phyloP scores from a whole-genome alignment of 805 yeast genomes.

The Pichia exigua region DNA sequence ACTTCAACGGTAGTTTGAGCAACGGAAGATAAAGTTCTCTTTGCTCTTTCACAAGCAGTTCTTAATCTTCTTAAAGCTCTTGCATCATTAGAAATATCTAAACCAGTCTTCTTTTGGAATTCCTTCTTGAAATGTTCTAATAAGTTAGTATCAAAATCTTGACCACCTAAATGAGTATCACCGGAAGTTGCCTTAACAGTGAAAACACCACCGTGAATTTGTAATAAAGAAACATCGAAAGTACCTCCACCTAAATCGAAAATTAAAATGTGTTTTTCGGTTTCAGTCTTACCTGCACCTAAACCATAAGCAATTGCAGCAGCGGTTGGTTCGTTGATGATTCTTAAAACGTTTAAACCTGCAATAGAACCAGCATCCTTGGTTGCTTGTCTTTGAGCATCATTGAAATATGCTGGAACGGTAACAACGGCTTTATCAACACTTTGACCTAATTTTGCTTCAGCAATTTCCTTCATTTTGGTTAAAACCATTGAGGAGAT shows the following conservation, averaged over 20 bases:
- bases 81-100: constrained; percentile 82
- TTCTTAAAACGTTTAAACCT: constrained; percentile 70
- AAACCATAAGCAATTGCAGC: constrained; percentile 99
- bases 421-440: constrained; percentile 73
- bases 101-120: constrained; percentile 86
- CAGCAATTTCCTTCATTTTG: constrained; percentile 79
- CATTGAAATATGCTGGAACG: constrained; percentile 76
- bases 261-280: constrained; percentile 82
- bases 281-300: constrained; percentile 76
- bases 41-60: constrained; percentile 98
- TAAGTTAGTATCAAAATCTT: constrained; percentile 95
- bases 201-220: constrained; percentile 93
- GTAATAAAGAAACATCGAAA: constrained; percentile 89
- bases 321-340: constrained; percentile 82
- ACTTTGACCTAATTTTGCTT: constrained; percentile 62
- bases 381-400: constrained; percentile 76
- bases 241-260: constrained; percentile 99
- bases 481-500: constrained; percentile 70
- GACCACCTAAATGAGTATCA: constrained; percentile 99
- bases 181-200: constrained; percentile 98
- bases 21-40: constrained; percentile 95
- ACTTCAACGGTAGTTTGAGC: constrained; percentile 95
- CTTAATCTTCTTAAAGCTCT: constrained; percentile 97
- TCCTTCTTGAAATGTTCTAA: constrained; percentile 88
- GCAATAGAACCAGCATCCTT: constrained; percentile 78